phyloP scores from a whole-genome alignment of 257 asterid genomes.

The Jaltomata sinuosa region DNA sequence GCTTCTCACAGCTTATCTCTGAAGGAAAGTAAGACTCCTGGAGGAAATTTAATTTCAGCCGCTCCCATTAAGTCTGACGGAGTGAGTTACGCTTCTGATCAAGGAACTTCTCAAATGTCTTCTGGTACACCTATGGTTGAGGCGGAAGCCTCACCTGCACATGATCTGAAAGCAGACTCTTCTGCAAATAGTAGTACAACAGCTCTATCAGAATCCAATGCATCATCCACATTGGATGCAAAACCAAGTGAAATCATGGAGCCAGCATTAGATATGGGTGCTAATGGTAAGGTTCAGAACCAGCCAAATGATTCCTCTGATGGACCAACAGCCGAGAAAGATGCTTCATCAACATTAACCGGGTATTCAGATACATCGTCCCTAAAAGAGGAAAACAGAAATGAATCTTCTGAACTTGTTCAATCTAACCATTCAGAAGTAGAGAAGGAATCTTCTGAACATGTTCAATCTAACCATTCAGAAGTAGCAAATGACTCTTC shows the following conservation, averaged over 20 bases:
- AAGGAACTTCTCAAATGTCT: slow-evolving; percentile 14
- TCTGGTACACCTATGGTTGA: slow-evolving; percentile 7
- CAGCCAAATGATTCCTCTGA: slow-evolving; percentile 15
- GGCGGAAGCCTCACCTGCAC: slow-evolving; percentile 17
- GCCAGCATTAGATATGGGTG: neutral
- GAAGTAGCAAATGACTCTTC: neutral
- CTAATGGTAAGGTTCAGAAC: neutral
- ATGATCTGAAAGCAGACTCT: slow-evolving; percentile 11
- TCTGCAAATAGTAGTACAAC: slow-evolving; percentile 8
- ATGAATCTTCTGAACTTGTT: neutral
- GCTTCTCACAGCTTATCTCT: neutral
- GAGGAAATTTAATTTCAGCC: slow-evolving; percentile 6
- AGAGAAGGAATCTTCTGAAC: neutral
- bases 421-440: slow-evolving; percentile 7
- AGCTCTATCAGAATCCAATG: neutral
- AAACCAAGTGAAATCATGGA: slow-evolving; percentile 5
- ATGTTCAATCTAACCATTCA: slow-evolving; percentile 3
- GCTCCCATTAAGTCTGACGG: slow-evolving; percentile 12
- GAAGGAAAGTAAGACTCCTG: neutral
- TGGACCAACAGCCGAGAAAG: slow-evolving; percentile 22
- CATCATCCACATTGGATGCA: slow-evolving; percentile 17
- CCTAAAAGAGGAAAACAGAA: slow-evolving; percentile 12
- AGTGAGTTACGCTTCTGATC: slow-evolving; percentile 1
- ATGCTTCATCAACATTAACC: slow-evolving; percentile 10
- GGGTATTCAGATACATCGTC: slow-evolving; percentile 6